Evolutionary conservation across 768 basidiomycete genomes (phyloP), one percentile per base, ranked within the genome.

Genomic region (Trametopsis cervina): DNA sequence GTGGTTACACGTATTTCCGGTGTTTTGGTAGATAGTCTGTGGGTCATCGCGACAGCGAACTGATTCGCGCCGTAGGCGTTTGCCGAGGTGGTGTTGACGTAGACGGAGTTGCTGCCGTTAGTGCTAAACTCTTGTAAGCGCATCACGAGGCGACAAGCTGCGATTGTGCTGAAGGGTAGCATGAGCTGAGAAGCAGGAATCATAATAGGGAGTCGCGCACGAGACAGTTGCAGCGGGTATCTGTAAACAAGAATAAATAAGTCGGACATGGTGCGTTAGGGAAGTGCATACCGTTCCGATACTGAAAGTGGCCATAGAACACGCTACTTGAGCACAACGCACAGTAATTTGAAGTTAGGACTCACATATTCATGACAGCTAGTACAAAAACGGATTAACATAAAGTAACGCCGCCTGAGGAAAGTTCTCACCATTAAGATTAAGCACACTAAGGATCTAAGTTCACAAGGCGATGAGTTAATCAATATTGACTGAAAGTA

Each of bases 141-240:
- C 60, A 83, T 81, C 38, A 85, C 83, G 23, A 80, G 76, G 39
- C 84, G 76, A 60, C 81, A 82, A 21, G 84, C 78, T 18, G 82
- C 80, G 44, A 82, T 80, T 6, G 78, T 49, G 12, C 62, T 65
- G n/a, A 7, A 33, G 15, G 15, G 7, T 33, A 7, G 7, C 9
- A n/a, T n/a, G n/a, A n/a, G n/a, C n/a, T n/a, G n/a, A n/a, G n/a
- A n/a, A n/a, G n/a, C n/a, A n/a, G n/a, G n/a, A n/a, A n/a, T n/a
- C n/a, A 12, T 36, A 40, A 46, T 22, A 17, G 12, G 39, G 15
- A 37, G 26, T 15, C 15, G 44, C 65, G 50, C 65, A 84, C 83
- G 81, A 80, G 50, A 83, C 67, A 4, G 77, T 74, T 15, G 83
- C 81, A 29, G 83, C 81, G 22, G 83, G 83, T 26, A 83, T 71